Base-by-base conservation (phyloP, 176 grass and related monocot species). In the Triticum timopheevii region DNA sequence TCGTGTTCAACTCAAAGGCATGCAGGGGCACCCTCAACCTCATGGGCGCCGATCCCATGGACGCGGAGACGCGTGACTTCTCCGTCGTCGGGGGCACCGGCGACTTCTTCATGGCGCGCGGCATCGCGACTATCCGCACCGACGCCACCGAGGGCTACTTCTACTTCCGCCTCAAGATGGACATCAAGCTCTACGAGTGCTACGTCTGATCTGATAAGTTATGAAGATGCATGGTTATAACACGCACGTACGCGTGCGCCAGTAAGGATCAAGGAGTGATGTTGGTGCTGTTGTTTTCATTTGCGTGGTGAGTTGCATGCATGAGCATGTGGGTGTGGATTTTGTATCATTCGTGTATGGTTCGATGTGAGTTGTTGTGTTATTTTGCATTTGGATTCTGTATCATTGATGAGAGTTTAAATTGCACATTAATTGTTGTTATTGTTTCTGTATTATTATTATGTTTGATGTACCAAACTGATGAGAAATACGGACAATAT, bases 111-210 rank as follows among this genome's bases (percentile, higher is more conserved):
- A 88, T 91, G 90, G 70, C 86, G 22, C 64, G 82, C 3, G 90
- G 90, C 27, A 3, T 91, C 20, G 90, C 86, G 5, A 91, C 86
- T 8, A 62, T 91, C 4, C 23, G 15, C 15, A 63, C 69, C 17
- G 90, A 85, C 54, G 6, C 50, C 23, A 0, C 10, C 22, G 19
- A 84, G 63, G 76, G 68, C 9, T 0, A 0, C 0, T 19, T 24
- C 38, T 92, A 88, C 82, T 88, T 88, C 90, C 67, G 90, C 13
- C 34, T 89, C 0, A 8, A 45, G 33, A 83, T 92, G 83, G 90
- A 86, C 42, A 83, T 89, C 71, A 92, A 92, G 40, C 70, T 89
- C 70, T 89, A 88, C 3, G 86, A 89, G 65, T 86, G 86, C 75
- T 89, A 89, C 25, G 65, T 68, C 44, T 45, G 11, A 44, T 44